Evolutionary conservation across 768 basidiomycete species (phyloP).

Genomic region (Boletus edulis): DNA sequence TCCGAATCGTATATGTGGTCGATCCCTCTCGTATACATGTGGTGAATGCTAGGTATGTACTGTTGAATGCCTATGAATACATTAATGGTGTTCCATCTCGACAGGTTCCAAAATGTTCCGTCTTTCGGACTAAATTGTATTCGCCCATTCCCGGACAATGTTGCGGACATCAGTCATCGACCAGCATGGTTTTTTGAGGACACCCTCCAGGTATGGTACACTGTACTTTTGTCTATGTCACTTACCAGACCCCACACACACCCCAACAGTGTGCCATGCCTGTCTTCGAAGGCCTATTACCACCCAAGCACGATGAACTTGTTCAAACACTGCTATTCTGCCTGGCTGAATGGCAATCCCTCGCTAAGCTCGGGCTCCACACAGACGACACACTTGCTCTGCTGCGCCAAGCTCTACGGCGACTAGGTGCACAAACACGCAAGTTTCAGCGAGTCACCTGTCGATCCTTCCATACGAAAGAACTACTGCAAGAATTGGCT

Average conservation of each 20-base stretch:
- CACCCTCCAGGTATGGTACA: slow-evolving; percentile 9
- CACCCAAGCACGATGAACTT: slow-evolving; percentile 17
- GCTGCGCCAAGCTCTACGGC: background rate
- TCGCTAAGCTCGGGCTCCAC: background rate
- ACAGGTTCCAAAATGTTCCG: background rate
- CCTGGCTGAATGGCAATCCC: slow-evolving; percentile 16
- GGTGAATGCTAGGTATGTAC: too few relatives aligned
- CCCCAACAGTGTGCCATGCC: slow-evolving; percentile 34
- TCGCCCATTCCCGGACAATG: slow-evolving; percentile 33
- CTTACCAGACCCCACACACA: background rate
- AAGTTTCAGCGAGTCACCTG: background rate
- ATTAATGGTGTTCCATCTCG: too few relatives aligned
- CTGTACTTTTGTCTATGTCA: background rate
- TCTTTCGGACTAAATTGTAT: slow-evolving; percentile 26
- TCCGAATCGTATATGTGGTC: too few relatives aligned
- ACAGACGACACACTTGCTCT: background rate
- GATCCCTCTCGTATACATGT: too few relatives aligned
- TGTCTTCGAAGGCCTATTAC: slow-evolving; percentile 38
- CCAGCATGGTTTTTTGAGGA: slow-evolving; percentile 10
- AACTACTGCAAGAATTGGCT: background rate
- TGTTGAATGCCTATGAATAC: too few relatives aligned
- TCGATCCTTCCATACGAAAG: background rate
- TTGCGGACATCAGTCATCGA: slow-evolving; percentile 37
- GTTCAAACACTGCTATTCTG: slow-evolving; percentile 23
- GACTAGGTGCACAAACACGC: background rate